Conservation (phyloP, 108 stramenopile species). For the Nitzschia sp. region DNA sequence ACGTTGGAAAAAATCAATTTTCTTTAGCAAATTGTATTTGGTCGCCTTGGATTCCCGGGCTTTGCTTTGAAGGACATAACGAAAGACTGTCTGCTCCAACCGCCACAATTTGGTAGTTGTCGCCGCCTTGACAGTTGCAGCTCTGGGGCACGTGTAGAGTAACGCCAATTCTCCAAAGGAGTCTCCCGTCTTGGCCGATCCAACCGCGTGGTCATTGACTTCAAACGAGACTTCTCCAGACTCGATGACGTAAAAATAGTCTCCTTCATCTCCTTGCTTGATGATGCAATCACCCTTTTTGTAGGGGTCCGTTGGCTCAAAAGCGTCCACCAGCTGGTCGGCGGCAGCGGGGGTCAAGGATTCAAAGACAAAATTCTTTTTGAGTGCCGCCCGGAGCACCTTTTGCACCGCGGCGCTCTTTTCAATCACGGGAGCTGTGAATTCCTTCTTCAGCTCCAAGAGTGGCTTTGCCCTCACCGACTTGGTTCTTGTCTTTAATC, state of each 20-base stretch:
- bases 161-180: constrained; percentile 91
- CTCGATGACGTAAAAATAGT: constrained; percentile 72
- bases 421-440: neutral
- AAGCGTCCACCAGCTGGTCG: constrained; percentile 50
- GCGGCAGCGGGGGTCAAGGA: constrained; percentile 41
- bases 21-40: constrained; percentile 40
- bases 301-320: constrained; percentile 39
- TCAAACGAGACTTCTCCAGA: constrained; percentile 55
- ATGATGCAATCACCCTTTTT: constrained; percentile 50
- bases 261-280: constrained; percentile 64
- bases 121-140: constrained; percentile 78
- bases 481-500: neutral
- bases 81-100: constrained; percentile 65
- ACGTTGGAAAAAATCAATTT: constrained; percentile 47
- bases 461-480: constrained; percentile 3
- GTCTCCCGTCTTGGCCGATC: constrained; percentile 42
- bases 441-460: neutral
- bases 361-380: constrained; percentile 72
- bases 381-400: constrained; percentile 47
- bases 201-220: constrained; percentile 60
- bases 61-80: constrained; percentile 56
- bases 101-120: constrained; percentile 26
- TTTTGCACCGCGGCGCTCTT: constrained; percentile 33
- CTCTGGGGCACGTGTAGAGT: constrained; percentile 87
- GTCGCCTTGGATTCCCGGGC: constrained; percentile 15